Evolutionary conservation across 2,329 filamentous ascomycete genomes (phyloP).

Genomic region (Fonsecaea multimorphosa): DNA sequence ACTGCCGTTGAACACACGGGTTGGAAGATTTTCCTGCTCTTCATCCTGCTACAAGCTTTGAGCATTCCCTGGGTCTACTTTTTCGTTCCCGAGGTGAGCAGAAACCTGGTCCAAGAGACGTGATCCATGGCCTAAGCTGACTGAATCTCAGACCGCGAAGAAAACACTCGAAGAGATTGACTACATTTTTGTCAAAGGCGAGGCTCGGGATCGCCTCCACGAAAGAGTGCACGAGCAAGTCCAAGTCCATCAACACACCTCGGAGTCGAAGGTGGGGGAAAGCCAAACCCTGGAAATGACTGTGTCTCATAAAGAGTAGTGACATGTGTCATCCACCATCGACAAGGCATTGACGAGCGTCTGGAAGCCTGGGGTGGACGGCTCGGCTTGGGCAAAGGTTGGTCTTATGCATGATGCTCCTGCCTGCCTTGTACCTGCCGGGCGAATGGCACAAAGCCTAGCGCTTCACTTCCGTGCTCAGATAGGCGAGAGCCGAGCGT

Average conservation of each 20-base stretch:
- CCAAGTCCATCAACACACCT: background rate
- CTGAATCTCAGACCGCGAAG: conserved; percentile 40
- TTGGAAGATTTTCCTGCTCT: conserved; percentile 46
- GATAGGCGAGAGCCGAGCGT: no score
- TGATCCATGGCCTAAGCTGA: conserved; percentile 34
- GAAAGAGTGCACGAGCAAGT: conserved; percentile 17
- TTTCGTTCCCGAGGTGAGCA: conserved; percentile 34
- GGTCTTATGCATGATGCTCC: no score
- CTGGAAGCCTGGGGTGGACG: no score
- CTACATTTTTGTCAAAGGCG: conserved; percentile 31
- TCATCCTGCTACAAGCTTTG: conserved; percentile 38
- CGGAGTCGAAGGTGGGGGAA: no score
- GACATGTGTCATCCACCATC: no score
- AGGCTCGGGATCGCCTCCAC: conserved; percentile 12
- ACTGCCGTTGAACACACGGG: conserved; percentile 43
- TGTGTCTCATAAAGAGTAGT: no score
- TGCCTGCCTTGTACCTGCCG: no score
- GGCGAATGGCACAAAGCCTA: no score
- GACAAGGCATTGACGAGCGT: no score
- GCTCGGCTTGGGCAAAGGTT: no score
- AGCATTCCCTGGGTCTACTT: conserved; percentile 24
- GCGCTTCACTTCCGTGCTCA: no score
- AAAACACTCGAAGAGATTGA: conserved; percentile 43
- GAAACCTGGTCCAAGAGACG: conserved; percentile 30
- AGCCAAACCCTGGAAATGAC: no score